Evolutionary conservation across 139 green algal species (phyloP), one percentile per base, ranked within the genome.

Genomic region (Diplosphaera chodatii): DNA sequence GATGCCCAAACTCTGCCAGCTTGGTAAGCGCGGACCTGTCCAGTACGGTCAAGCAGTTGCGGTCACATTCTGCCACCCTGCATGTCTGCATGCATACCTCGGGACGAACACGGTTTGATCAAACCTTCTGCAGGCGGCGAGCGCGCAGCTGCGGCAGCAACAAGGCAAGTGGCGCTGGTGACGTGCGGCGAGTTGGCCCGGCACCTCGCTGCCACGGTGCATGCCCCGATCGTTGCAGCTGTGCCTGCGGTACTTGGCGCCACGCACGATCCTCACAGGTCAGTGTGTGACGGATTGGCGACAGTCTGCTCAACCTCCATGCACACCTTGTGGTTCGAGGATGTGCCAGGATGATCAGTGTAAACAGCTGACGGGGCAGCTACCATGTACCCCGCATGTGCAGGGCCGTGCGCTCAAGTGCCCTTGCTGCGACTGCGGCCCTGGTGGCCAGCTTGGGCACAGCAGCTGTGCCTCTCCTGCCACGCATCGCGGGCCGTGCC

Each of bases 381-480:
- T n/a, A n/a, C n/a, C 37, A 48, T 48, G 37, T 59, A 5, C 48
- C 22, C 48, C 3, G 28, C 63, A 71, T 13, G 63, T 77, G 67
- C 34, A 22, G 73, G 1, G 74, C 79, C 4, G 77, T 94, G 40
- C 83, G 88, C 1, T 80, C 78, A 70, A 80, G 73, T 64, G 74
- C 80, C 0, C 63, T 91, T 6, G 84, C 82, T 1, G 63, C 83
- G 10, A 64, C 77, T 0, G 83, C 79, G 1, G 59, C 73, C 22
- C 30, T 81, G 1, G 48, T 77, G 30, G 28, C 32, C 1, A 82
- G 84, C n/a, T 55, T 92, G n/a, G 78, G 80, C 21, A 22, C 67
- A 1, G 48, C 40, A 30, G 56, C 89, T 22, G 70, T 94, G 72
- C 89, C 89, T 1, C 64, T 80, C 69, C 74, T 94, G 64, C 88